phyloP scores from a whole-genome alignment of 192 early-diverging fungal genomes.

The Umbelopsis ramanniana region DNA sequence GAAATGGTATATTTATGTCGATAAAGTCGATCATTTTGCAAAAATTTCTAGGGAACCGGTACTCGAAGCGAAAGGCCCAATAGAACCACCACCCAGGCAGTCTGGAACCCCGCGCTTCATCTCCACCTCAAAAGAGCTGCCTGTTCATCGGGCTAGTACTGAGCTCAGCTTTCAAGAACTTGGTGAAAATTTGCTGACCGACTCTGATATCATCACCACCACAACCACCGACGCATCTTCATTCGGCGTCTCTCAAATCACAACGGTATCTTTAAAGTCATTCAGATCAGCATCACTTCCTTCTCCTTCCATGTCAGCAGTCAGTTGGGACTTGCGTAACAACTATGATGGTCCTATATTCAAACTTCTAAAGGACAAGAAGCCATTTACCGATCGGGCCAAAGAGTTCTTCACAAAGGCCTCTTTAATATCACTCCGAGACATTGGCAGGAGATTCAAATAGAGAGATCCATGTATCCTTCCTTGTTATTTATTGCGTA shows the following conservation, averaged over 20 bases:
- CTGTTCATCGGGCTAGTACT: neutral
- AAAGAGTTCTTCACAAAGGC: neutral
- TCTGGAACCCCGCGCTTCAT: constrained; percentile 8
- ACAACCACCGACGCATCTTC: constrained; percentile 12
- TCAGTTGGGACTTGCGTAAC: neutral
- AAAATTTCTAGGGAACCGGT: neutral
- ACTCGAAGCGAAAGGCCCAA: neutral
- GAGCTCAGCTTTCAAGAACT: neutral
- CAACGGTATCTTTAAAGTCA: constrained; percentile 5
- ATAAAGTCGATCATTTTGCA: constrained; percentile 9
- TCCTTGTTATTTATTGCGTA: too few species aligned
- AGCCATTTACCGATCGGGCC: neutral
- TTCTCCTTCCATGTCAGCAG: neutral
- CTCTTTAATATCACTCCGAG: neutral
- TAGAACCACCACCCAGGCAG: neutral
- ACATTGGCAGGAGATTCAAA: constrained; percentile 12
- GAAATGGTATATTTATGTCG: neutral
- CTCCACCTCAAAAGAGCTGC: neutral
- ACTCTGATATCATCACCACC: neutral
- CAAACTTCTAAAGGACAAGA: constrained; percentile 1
- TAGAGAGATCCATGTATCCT: neutral
- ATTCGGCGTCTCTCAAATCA: neutral
- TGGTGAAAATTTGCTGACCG: neutral
- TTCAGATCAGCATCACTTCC: constrained; percentile 7
- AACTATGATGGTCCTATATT: constrained; percentile 10